Evolutionary conservation across 1,139 yeast species (phyloP), one percentile per base, ranked within the genome.

Genomic region (Taiozyma sp.): DNA sequence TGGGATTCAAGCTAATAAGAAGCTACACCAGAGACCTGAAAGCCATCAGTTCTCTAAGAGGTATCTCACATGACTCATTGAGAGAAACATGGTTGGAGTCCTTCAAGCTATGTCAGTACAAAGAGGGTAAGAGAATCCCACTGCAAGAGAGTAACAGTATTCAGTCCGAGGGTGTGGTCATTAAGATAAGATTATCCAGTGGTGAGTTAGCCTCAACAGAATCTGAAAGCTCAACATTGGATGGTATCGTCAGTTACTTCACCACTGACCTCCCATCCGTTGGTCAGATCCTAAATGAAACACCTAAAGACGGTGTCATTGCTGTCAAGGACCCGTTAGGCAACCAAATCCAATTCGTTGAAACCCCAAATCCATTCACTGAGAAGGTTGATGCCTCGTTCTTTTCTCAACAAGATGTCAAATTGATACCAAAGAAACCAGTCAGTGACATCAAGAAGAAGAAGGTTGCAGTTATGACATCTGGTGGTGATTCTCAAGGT

Each of bases 401-500:
- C 62, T 63, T 66, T 55, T 45, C 62, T 35, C 53, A 55, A n/a
- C 55, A 61, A 43, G 45, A 46, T 4, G 47, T 41, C 28, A 35
- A 47, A 30, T 35, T 40, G 34, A 42, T 45, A 24, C 30, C 52
- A 44, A 34, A 56, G 29, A 50, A 44, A 26, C 44, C 44, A 24
- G 41, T 49, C 28, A 9, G 44, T 9, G 45, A 48, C 8, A 49
- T 61, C 21, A 63, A 60, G 53, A 68, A 61, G 61, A 74, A 75
- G 69, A 85, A 84, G 65, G 83, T 86, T 52, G 95, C 88, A 1
- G 88, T 86, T 24, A 86, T 86, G 93, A 86, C 95, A 3, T 84
- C 91, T 1, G 95, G 95, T 56, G 95, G 95, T 63, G 95, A 86
- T 66, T 85, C 93, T 45, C 93, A 88, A 21, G 95, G 95, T 60